A percentile compares a stretch with the other conserved stretches of the same genome.
Evolutionary conservation across 2,329 filamentous ascomycete species (phyloP).

Genomic region (Lasiodiplodia sp.): DNA sequence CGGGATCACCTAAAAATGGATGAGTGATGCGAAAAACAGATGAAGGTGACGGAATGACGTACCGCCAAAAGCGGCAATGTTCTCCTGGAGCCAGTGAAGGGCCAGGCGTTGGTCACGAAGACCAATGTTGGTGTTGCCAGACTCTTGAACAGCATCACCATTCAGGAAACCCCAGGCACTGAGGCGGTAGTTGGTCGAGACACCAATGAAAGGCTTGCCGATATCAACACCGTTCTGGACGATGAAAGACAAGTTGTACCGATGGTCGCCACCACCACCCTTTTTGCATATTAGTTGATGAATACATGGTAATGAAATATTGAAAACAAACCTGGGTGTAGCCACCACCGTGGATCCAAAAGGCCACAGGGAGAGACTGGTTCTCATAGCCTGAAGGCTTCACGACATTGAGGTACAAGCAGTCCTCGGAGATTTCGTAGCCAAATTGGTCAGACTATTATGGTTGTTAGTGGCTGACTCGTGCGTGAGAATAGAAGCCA

Average conservation of each 20-base stretch:
- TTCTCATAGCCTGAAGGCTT: constrained; percentile 58
- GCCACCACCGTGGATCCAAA: constrained; percentile 66
- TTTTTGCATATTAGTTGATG: constrained; percentile 44
- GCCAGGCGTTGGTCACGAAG: constrained; percentile 53
- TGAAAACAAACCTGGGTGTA: constrained; percentile 39
- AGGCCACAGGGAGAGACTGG: constrained; percentile 60
- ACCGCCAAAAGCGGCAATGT: constrained; percentile 55
- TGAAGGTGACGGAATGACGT: background rate
- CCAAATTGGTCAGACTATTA: constrained; percentile 31
- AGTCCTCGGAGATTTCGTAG: constrained; percentile 59
- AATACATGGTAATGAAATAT: too few species aligned
- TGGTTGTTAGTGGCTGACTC: background rate
- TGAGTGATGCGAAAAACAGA: background rate
- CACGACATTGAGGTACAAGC: constrained; percentile 68
- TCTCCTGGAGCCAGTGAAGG: constrained; percentile 54
- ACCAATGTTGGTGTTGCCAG: constrained; percentile 59
- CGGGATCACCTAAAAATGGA: constrained; percentile 39
- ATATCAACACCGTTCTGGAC: constrained; percentile 56
- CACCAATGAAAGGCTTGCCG: constrained; percentile 45
- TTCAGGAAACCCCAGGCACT: constrained; percentile 74
- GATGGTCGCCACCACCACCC: constrained; percentile 54
- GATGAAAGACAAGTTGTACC: constrained; percentile 70
- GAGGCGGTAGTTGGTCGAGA: constrained; percentile 58
- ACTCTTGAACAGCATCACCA: constrained; percentile 59
- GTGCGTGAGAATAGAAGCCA: background rate